A percentile compares a stretch with the other conserved stretches of the same genome.
These are phyloP conservation scores for Mycena kentingensis DNA, from an alignment of 768 basidiomycete species.

Conservation along the genomic window DNA sequence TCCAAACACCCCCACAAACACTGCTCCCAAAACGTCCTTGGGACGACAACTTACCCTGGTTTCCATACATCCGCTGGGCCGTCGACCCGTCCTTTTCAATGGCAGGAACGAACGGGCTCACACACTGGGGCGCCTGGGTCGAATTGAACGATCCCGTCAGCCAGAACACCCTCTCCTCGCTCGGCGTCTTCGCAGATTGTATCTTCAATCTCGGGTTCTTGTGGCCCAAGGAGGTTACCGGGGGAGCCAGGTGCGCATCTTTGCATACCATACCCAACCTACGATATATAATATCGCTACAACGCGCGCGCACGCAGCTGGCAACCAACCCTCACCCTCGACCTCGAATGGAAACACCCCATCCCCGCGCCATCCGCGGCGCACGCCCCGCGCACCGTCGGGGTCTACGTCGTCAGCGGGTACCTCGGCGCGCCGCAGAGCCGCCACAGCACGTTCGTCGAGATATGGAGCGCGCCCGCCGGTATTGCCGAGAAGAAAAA, in stretches of 20 bases:
- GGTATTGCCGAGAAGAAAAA: conserved; percentile 34
- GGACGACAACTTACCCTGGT: background rate
- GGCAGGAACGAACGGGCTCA: background rate
- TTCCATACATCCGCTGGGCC: background rate
- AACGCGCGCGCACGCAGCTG: background rate
- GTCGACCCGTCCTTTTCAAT: background rate
- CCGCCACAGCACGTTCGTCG: conserved; percentile 40
- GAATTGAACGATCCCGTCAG: background rate
- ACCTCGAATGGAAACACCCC: background rate
- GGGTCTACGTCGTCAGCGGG: conserved; percentile 28
- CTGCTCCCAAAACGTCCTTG: background rate
- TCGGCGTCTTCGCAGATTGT: background rate
- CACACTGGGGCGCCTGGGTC: background rate
- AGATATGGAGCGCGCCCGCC: conserved; percentile 46
- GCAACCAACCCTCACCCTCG: background rate
- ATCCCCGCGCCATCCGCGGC: conserved; percentile 5
- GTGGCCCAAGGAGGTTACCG: background rate
- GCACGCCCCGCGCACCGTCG: conserved; percentile 33
- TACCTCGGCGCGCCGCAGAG: conserved; percentile 34
- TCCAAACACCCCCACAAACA: background rate
- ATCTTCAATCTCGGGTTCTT: background rate
- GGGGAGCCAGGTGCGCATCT: background rate
- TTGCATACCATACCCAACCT: background rate
- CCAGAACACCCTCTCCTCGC: background rate
- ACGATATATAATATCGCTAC: background rate